Evolutionary conservation across 208 protist species (phyloP), one percentile per base, ranked within the genome.

Genomic region (Acanthamoeba sp.): DNA sequence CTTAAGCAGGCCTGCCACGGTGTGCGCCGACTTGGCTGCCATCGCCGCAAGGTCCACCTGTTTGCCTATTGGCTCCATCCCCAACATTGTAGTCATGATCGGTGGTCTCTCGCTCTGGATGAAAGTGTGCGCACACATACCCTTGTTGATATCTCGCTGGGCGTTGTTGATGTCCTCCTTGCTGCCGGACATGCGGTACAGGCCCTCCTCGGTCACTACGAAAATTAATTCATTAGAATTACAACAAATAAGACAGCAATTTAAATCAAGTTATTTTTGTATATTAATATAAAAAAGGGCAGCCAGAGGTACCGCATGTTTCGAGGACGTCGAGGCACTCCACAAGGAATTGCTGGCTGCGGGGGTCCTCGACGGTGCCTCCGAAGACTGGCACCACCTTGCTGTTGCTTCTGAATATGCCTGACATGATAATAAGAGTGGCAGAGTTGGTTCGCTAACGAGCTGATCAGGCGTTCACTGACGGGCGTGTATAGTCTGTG

Each of bases 171-270:
- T 52, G 27, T 82, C 73, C 42, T 82, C 73, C 2, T 52, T 82
- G 73, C 73, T 82, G 12, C 73, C 73, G 9, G 73, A 82, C 73
- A 82, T 42, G 9, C 73, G 73, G 73, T 82, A 82, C 18, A 82
- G 73, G 5, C 73, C 73, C 20, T 82, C 73, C n/a, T 82, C 20
- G 10, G 9, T 24, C 9, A 82, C 73, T 82, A 14, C 64, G 57
- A 29, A 64, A 2, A 40, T 78, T 32, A 73, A 73, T 34, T 73
- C 12, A 73, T 32, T 73, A 29, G 27, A 73, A 73, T 24, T 73
- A 34, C 29, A 62, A 62, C 12, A 62, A 62, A 62, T 27, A 22
- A 62, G 29, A 27, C 29, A 71, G 6, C 7, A 71, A 27, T 71
- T 6, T 71, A 27, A 6, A 6, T 7, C 7, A 10, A 69, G 4